Evolutionary conservation across 1,139 yeast species (phyloP).

Genomic region (Magnusiomyces fungicola): DNA sequence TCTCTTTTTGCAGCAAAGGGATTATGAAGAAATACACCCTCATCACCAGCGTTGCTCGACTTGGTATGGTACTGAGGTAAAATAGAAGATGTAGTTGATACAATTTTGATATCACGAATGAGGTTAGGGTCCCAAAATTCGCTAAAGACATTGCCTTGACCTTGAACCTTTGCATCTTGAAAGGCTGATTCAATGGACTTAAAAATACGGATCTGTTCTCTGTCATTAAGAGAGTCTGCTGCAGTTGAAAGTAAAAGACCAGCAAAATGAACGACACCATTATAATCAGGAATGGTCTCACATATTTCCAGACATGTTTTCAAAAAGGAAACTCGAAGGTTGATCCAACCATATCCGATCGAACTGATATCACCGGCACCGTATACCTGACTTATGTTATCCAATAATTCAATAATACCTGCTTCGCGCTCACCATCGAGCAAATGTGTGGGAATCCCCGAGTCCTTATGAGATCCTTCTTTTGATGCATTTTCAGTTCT

Average conservation of each 20-base stretch:
- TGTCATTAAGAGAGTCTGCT: constrained; percentile 41
- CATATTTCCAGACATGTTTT: constrained; percentile 49
- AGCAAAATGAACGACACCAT: constrained; percentile 43
- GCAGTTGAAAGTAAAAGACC: constrained; percentile 49
- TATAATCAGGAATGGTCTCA: constrained; percentile 43
- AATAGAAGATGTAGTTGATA: constrained; percentile 14
- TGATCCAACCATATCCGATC: constrained; percentile 44
- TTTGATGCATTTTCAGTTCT: constrained; percentile 21
- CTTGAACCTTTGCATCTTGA: constrained; percentile 27
- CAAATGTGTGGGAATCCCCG: constrained; percentile 7
- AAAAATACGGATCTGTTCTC: constrained; percentile 41
- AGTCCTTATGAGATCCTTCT: constrained; percentile 19
- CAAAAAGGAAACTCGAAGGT: constrained; percentile 51
- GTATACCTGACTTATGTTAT: constrained; percentile 27
- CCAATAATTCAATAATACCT: constrained; percentile 25
- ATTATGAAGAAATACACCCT: constrained; percentile 34
- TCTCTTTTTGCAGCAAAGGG: constrained; percentile 31
- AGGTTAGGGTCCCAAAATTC: constrained; percentile 68
- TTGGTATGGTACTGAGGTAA: constrained; percentile 10
- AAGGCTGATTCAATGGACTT: constrained; percentile 27
- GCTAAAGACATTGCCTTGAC: constrained; percentile 27
- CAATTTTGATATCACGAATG: constrained; percentile 41
- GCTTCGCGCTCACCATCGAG: constrained; percentile 20
- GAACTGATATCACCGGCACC: constrained; percentile 28
- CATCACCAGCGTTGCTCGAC: background rate